Percentiles rank a stretch among this genome's conserved stretches.
These are phyloP conservation scores for Panicum miliaceum DNA, from an alignment of 176 grass and related monocot genomes.

Conservation along the genomic window DNA sequence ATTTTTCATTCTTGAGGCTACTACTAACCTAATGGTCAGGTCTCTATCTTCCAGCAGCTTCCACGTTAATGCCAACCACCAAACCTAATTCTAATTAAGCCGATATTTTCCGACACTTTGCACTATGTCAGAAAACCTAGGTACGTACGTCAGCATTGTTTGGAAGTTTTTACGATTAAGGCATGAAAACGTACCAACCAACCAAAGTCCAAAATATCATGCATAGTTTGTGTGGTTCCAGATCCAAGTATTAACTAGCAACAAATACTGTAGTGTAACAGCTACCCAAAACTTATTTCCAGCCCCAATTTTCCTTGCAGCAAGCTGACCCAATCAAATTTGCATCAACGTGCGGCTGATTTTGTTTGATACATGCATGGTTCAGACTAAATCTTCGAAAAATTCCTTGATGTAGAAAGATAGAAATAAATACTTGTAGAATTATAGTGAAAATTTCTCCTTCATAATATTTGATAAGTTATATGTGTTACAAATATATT, in stretches of 20 bases:
- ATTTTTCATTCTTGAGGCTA: not conserved
- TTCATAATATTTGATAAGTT: no score
- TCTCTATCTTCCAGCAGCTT: constrained; percentile 8
- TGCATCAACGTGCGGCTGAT: not conserved
- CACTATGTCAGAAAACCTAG: not conserved
- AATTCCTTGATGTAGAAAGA: not conserved
- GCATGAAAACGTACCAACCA: not conserved
- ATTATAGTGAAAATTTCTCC: no score
- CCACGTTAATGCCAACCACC: constrained; percentile 3
- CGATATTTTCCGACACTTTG: constrained; percentile 29
- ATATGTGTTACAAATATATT: no score
- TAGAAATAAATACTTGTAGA: not conserved
- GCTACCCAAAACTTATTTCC: not conserved
- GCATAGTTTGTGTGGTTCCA: not conserved
- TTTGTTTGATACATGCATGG: not conserved
- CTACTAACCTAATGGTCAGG: not conserved
- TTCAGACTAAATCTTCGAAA: not conserved
- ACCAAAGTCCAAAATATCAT: not conserved
- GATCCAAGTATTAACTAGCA: not conserved
- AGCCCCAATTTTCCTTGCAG: not conserved
- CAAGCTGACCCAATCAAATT: not conserved
- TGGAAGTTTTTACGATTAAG: not conserved
- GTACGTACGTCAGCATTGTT: not conserved
- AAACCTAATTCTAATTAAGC: not conserved
- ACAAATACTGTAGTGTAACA: not conserved